A percentile compares a stretch with the other conserved stretches of the same genome.
Conservation (phyloP, 2,329 filamentous ascomycete species). For the Beauveria bassiana region DNA sequence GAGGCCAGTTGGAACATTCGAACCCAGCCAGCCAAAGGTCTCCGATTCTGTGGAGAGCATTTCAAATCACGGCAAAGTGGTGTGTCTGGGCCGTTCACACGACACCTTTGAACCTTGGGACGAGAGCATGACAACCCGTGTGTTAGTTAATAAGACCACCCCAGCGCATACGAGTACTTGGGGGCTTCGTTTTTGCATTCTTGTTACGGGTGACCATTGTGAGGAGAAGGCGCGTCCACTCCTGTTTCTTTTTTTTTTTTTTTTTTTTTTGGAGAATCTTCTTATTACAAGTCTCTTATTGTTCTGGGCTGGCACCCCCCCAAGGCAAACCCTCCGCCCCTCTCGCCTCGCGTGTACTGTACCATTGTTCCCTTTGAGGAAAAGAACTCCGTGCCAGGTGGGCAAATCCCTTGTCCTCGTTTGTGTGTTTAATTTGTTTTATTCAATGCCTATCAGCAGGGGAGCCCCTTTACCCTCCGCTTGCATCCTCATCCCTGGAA, state of each 20-base stretch:
- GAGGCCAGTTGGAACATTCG: not conserved
- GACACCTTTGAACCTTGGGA: not conserved
- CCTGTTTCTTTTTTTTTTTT: not conserved
- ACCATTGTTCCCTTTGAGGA: conserved; percentile 1
- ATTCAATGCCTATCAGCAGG: not conserved
- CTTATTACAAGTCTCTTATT: not conserved
- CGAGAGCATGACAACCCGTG: not conserved
- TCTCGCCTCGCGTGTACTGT: not conserved
- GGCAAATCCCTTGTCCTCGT: not conserved
- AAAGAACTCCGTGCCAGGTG: not conserved
- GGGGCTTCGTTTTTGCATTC: not conserved
- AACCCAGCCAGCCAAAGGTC: not conserved
- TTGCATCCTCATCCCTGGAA: not conserved
- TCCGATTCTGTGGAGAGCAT: not conserved
- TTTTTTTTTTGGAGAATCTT: not conserved
- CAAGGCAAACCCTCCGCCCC: not conserved
- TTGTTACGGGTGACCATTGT: not conserved
- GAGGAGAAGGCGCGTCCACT: not conserved
- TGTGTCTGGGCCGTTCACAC: conserved; percentile 3
- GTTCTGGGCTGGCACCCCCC: not conserved
- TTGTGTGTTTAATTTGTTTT: not conserved
- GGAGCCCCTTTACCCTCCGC: not conserved
- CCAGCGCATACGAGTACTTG: not conserved
- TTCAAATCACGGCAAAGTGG: not conserved
- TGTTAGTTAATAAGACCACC: not conserved